Base-by-base conservation (phyloP, 805 yeast genomes). In the Candida qinlingensis region DNA sequence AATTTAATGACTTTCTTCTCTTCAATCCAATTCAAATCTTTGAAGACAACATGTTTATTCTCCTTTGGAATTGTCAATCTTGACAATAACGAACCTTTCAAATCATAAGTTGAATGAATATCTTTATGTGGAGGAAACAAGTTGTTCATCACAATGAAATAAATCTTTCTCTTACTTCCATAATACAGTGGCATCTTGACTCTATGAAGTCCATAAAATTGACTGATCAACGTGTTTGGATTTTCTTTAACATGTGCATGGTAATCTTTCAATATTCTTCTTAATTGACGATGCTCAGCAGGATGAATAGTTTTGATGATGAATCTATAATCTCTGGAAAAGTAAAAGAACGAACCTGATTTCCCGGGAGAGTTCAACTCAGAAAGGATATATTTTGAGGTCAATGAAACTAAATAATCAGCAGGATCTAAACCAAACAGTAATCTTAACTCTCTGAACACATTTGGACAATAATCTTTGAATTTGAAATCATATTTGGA, bases 321-420 rank as follows among this genome's bases (percentile, higher is more conserved):
- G 68, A 87, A 94, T 54, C 92, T 77, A 69, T 84, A 91, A 69
- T 95, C 99, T 52, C 96, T 73, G 6, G 97, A 89, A 66, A 87
- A 95, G 70, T 94, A 94, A 63, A 94, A 94, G 62, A 92, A 92
- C 0, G 97, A 89, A 0, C 99, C 99, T 60, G 96, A 85, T 65
- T 94, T 94, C 4, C 99, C 99, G 0, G 98, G 97, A 2, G 97
- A 90, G 25, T 92, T 96, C 54, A 90, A 72, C 67, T 92, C 97
- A 29, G 94, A 85, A 37, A 94, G 76, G 53, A 94, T 87, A 62
- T 92, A 92, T 65, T 90, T 90, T 25, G 97, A 92, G 0, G 98
- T 92, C 55, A 94, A 74, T 0, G 97, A 88, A 57, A 92, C 83
- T 47, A 94, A 73, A 65, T 95, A 94, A 65, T 95, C 99, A 0